Base-by-base conservation (phyloP, 306 rosid genomes). In the Alnus rubra region DNA sequence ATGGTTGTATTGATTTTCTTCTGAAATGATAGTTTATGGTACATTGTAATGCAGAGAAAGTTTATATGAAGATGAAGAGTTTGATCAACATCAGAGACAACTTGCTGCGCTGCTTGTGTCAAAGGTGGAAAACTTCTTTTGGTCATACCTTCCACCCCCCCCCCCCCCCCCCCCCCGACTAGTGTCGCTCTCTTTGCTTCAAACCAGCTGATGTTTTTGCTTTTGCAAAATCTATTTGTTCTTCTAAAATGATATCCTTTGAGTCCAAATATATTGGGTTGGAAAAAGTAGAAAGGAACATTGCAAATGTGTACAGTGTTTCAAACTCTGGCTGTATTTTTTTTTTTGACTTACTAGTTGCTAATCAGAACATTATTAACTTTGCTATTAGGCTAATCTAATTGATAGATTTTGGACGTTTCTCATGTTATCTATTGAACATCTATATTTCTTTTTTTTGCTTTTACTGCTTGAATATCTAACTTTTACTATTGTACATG, bases 21-120 rank as follows among this genome's bases (percentile, higher is more conserved):
- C 33, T 7, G 19, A 12, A 63, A 23, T 51, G 69, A 72, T 16
- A 76, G 14, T 42, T 53, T 44, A 59, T 45, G 65, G 31, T 76
- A 2, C 39, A 2, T 54, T 76, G 23, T 72, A 53, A 30, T 76
- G 45, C 92, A 95, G 98, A 80, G 98, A 95, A 82, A 92, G 98
- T 79, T 88, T 95, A 83, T 93, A 95, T 65, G 98, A 95, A 82
- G 98, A 95, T 18, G 98, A 95, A 80, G 97, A 90, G 68, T 91
- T 95, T 79, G 98, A 93, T 82, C 95, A 86, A 78, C 97, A 88
- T 75, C 97, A 92, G 33, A 88, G 98, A 71, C 92, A 91, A 86
- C 97, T 95, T 73, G 98, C 98, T 49, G 98, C 98, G 1, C 86
- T 95, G 68, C 94, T 95, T 13, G 96, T 88, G 55, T 95, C 98